Conservation (phyloP, 2,329 filamentous ascomycete species). For the Fusarium acutatum region DNA sequence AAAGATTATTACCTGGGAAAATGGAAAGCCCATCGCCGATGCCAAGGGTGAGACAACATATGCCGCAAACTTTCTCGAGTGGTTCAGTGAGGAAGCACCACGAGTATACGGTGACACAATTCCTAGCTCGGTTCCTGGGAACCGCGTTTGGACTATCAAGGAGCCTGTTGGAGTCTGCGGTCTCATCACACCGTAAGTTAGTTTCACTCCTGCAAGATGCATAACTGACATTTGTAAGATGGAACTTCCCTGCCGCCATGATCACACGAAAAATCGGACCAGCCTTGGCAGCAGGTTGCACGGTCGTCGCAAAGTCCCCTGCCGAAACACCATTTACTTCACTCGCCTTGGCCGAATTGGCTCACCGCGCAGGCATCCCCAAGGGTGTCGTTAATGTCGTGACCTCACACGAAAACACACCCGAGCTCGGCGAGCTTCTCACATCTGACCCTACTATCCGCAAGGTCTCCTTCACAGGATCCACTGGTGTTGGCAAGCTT, state of each 20-base stretch:
- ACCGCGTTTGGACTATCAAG: conserved; percentile 80
- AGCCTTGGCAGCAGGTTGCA: conserved; percentile 92
- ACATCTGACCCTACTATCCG: conserved; percentile 77
- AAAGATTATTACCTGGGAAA: conserved; percentile 87
- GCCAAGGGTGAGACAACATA: conserved; percentile 77
- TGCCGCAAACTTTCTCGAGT: conserved; percentile 79
- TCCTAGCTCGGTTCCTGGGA: conserved; percentile 72
- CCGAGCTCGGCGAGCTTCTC: conserved; percentile 78
- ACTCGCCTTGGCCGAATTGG: conserved; percentile 86
- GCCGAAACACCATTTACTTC: conserved; percentile 93
- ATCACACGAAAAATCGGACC: conserved; percentile 75
- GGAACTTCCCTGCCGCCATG: conserved; percentile 88
- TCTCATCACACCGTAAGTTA: conserved; percentile 74
- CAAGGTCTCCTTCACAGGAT: conserved; percentile 96
- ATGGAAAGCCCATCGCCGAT: conserved; percentile 83
- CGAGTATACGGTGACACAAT: conserved; percentile 79
- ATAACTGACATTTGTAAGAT: conserved; percentile 52
- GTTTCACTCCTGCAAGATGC: background rate
- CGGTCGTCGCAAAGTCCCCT: conserved; percentile 90
- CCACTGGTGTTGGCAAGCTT: conserved; percentile 70
- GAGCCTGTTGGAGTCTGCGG: conserved; percentile 87
- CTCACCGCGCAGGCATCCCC: conserved; percentile 86
- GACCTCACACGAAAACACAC: conserved; percentile 80
- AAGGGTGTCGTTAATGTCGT: conserved; percentile 91
- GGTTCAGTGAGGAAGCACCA: conserved; percentile 83